A percentile compares a stretch with the other conserved stretches of the same genome.
These are phyloP conservation scores for Catenaria anguillulae DNA, from an alignment of 371 early-diverging fungal genomes.

Conservation along the genomic window DNA sequence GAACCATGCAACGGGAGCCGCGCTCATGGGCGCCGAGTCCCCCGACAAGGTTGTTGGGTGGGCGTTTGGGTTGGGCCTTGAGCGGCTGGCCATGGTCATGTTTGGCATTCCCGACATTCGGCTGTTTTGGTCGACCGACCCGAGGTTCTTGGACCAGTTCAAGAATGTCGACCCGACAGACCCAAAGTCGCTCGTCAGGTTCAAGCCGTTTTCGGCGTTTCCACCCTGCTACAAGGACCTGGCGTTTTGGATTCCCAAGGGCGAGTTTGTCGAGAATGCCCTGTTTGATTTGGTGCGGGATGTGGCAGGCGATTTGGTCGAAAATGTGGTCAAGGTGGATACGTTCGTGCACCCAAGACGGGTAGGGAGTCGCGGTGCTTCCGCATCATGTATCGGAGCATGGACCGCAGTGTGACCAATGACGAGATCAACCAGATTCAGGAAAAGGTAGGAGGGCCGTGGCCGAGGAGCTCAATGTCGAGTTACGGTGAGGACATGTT, in stretches of 20 bases:
- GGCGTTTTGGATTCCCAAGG: constrained; percentile 67
- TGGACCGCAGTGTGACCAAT: constrained; percentile 84
- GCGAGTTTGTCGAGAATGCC: constrained; percentile 61
- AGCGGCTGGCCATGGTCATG: constrained; percentile 91
- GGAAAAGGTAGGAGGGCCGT: constrained; percentile 50
- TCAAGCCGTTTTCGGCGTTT: constrained; percentile 66
- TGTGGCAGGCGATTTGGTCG: constrained; percentile 81
- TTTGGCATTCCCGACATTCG: constrained; percentile 93
- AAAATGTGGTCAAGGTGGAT: constrained; percentile 79
- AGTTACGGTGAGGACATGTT: constrained; percentile 63
- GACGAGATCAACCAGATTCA: constrained; percentile 85
- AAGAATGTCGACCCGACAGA: constrained; percentile 25
- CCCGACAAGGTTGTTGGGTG: constrained; percentile 73
- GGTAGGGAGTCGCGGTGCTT: constrained; percentile 68
- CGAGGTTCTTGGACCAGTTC: constrained; percentile 80
- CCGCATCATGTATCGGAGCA: constrained; percentile 82
- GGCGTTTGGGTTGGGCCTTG: constrained; percentile 95
- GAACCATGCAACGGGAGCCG: not conserved
- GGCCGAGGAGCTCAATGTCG: constrained; percentile 47
- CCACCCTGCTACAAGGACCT: constrained; percentile 83
- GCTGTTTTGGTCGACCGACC: constrained; percentile 85
- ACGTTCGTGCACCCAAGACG: constrained; percentile 70
- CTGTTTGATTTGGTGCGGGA: constrained; percentile 84
- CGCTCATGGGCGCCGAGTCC: constrained; percentile 22
- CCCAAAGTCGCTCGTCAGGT: constrained; percentile 27